Percentiles rank a stretch among this genome's conserved stretches.
Conservation (phyloP, 306 rosid genomes). For the Medicago ruthenica region DNA sequence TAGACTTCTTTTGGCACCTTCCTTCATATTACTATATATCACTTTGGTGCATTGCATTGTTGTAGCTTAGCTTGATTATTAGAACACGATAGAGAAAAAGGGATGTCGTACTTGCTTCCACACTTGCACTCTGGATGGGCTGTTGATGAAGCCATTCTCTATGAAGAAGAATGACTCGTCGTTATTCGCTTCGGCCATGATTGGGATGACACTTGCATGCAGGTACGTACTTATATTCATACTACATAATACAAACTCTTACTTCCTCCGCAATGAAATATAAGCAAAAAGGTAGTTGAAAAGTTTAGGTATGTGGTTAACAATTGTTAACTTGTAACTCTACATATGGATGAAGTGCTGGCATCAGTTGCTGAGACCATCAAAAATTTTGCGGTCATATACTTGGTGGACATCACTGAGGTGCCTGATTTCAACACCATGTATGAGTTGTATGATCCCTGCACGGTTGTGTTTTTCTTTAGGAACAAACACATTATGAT, state of each 20-base stretch:
- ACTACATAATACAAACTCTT: too few species aligned
- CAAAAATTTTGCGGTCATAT: constrained; percentile 77
- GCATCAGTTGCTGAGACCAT: constrained; percentile 86
- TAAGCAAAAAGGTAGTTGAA: too few species aligned
- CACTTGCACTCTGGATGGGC: constrained; percentile 78
- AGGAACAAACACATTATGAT: constrained; percentile 94
- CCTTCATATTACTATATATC: too few species aligned
- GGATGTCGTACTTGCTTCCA: constrained; percentile 55
- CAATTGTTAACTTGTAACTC: not conserved
- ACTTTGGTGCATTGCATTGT: too few species aligned
- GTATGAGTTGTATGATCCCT: constrained; percentile 83
- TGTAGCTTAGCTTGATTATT: too few species aligned
- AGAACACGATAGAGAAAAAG: too few species aligned
- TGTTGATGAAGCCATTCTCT: constrained; percentile 52
- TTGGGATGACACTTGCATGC: too few species aligned
- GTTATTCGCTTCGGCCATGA: constrained; percentile 67
- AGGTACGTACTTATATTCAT: too few species aligned
- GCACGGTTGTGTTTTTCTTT: constrained; percentile 72
- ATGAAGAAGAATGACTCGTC: constrained; percentile 42
- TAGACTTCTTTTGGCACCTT: not conserved
- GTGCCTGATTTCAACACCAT: constrained; percentile 85
- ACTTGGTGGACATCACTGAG: constrained; percentile 78
- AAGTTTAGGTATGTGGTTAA: too few species aligned
- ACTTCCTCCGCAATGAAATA: too few species aligned
- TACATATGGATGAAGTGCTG: constrained; percentile 69